Percentiles rank a stretch among this genome's conserved stretches.
Evolutionary conservation across 2,329 filamentous ascomycete genomes (phyloP).

Genomic region (Ophiobolus disseminans): DNA sequence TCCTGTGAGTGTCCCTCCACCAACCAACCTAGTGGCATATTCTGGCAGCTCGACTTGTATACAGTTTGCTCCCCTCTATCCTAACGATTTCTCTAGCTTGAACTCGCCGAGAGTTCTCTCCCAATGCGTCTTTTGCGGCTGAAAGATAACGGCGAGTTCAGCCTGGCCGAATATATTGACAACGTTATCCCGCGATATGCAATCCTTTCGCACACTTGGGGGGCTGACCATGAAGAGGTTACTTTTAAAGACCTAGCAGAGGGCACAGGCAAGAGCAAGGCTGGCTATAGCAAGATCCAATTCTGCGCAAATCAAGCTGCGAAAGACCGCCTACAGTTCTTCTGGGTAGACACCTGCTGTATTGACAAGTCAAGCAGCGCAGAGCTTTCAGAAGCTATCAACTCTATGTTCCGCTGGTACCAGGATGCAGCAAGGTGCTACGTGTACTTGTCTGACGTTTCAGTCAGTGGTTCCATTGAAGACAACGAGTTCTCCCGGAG

Average conservation of each 20-base stretch:
- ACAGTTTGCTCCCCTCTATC: too few relatives aligned
- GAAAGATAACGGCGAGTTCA: background rate
- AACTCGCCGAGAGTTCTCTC: too few relatives aligned
- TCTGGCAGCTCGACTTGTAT: too few relatives aligned
- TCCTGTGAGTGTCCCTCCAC: too few relatives aligned
- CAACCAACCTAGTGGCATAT: too few relatives aligned
- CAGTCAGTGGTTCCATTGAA: background rate
- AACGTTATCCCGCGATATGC: background rate
- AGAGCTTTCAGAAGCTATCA: too few relatives aligned
- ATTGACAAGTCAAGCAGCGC: too few relatives aligned
- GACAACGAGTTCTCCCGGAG: background rate
- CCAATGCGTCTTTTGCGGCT: too few relatives aligned
- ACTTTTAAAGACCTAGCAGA: constrained; percentile 1
- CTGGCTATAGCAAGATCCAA: constrained; percentile 1
- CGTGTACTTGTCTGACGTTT: constrained; percentile 9
- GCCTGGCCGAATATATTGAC: background rate
- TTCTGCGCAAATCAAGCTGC: constrained; percentile 7
- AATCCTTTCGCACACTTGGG: constrained; percentile 9
- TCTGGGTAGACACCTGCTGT: constrained; percentile 8
- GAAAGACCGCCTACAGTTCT: constrained; percentile 1
- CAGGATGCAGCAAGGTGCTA: constrained; percentile 2
- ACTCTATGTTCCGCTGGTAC: too few relatives aligned
- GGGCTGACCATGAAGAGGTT: constrained; percentile 2
- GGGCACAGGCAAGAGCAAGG: background rate
- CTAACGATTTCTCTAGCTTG: too few relatives aligned